Evolutionary conservation across 2,329 filamentous ascomycete species (phyloP).

Genomic region (Aspergillus hiratsukae): DNA sequence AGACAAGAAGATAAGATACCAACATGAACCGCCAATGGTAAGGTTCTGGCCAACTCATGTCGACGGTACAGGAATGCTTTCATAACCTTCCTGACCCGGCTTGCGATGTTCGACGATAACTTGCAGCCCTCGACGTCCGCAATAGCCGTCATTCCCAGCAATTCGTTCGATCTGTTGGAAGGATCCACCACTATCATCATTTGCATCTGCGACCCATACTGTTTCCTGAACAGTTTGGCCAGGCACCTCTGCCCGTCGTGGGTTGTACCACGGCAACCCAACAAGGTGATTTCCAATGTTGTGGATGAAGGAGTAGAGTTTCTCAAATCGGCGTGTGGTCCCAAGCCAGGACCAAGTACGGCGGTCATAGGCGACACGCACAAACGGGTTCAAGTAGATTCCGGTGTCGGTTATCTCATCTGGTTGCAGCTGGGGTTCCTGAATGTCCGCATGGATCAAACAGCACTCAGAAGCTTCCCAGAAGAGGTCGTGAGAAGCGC

Average conservation of each 20-base stretch:
- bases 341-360: slow-evolving; percentile 56
- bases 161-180: slow-evolving; percentile 36
- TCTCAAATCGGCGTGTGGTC: slow-evolving; percentile 61
- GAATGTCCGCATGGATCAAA: slow-evolving; percentile 49
- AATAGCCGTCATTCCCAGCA: slow-evolving; percentile 43
- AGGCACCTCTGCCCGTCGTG: slow-evolving; percentile 47
- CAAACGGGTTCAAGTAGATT: slow-evolving; percentile 71
- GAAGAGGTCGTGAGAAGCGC: slow-evolving; percentile 48
- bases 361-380: slow-evolving; percentile 66
- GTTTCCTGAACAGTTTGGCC: slow-evolving; percentile 46
- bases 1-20: slow-evolving; percentile 1
- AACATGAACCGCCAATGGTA: background rate
- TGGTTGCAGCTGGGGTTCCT: slow-evolving; percentile 28
- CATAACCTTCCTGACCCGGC: slow-evolving; percentile 43
- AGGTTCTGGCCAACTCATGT: slow-evolving; percentile 3
- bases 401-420: slow-evolving; percentile 46
- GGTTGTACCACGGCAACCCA: slow-evolving; percentile 57
- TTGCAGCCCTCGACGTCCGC: slow-evolving; percentile 40
- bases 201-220: slow-evolving; percentile 37
- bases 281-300: slow-evolving; percentile 54
- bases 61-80: slow-evolving; percentile 38
- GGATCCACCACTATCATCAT: slow-evolving; percentile 29
- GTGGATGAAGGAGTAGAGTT: slow-evolving; percentile 59
- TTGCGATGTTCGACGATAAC: slow-evolving; percentile 41
- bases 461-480: slow-evolving; percentile 65